These are phyloP conservation scores for Diaporthe ilicicola DNA, from an alignment of 2,329 filamentous ascomycete species.

Conservation along the genomic window DNA sequence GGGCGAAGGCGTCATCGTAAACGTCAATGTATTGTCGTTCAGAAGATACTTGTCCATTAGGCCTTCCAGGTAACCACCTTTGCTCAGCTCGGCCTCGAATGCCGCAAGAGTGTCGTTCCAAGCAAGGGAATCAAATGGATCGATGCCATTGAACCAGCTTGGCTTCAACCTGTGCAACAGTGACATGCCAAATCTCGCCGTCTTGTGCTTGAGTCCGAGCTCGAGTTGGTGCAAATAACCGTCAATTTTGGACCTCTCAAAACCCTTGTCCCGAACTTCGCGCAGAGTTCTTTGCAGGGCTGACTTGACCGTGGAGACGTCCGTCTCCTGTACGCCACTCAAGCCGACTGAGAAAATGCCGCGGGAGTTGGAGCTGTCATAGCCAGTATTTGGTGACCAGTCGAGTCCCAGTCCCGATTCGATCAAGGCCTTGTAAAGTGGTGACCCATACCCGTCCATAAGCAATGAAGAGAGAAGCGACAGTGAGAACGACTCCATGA, in stretches of 20 bases:
- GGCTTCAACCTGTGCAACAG: slow-evolving; percentile 89
- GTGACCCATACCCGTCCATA: slow-evolving; percentile 94
- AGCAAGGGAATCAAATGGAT: slow-evolving; percentile 88
- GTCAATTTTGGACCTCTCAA: slow-evolving; percentile 89
- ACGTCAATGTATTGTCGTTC: slow-evolving; percentile 86
- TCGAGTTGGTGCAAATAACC: slow-evolving; percentile 94
- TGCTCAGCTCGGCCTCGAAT: slow-evolving; percentile 80
- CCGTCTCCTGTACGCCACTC: slow-evolving; percentile 84
- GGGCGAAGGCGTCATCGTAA: slow-evolving; percentile 90
- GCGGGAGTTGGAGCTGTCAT: slow-evolving; percentile 78
- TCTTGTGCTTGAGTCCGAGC: slow-evolving; percentile 94
- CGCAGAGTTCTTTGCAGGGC: slow-evolving; percentile 77
- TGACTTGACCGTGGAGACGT: slow-evolving; percentile 79
- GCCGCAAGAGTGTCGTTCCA: slow-evolving; percentile 89
- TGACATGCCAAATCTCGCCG: slow-evolving; percentile 90
- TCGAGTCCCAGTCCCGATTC: slow-evolving; percentile 91
- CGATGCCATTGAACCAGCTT: slow-evolving; percentile 94
- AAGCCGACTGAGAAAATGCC: slow-evolving; percentile 91
- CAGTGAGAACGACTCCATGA: slow-evolving; percentile 88
- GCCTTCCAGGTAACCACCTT: slow-evolving; percentile 83
- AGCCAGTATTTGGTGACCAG: slow-evolving; percentile 94
- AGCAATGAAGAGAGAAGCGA: slow-evolving; percentile 83
- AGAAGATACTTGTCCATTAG: slow-evolving; percentile 90
- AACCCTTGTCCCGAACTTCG: slow-evolving; percentile 77
- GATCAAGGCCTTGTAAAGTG: slow-evolving; percentile 87